A percentile compares a stretch with the other conserved stretches of the same genome.
phyloP scores from a whole-genome alignment of 129 eudicot species.

The Pulicaria dysenterica region DNA sequence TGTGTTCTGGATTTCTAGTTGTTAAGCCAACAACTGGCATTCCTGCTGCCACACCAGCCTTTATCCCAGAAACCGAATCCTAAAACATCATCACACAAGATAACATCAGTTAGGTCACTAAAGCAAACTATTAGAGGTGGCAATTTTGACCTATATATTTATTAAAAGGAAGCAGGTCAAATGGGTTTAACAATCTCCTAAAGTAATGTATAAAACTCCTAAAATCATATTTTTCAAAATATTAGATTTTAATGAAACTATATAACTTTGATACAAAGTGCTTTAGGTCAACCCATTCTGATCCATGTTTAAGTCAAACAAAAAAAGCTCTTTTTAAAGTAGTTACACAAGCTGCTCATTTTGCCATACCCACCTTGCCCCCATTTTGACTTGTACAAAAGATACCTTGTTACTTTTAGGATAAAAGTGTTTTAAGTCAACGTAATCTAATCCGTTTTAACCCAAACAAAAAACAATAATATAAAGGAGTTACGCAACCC shows the following conservation, averaged over 20 bases:
- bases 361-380: too few species aligned
- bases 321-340: too few species aligned
- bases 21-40: slow-evolving; percentile 77
- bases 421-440: not conserved
- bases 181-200: not conserved
- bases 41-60: slow-evolving; percentile 95
- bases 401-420: not conserved
- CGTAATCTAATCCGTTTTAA: not conserved
- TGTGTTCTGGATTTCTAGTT: slow-evolving; percentile 68
- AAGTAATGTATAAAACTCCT: slow-evolving; percentile 4
- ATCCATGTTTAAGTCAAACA: too few species aligned
- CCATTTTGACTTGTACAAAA: not conserved
- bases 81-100: slow-evolving; percentile 11
- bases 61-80: slow-evolving; percentile 94
- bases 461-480: not conserved
- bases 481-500: not conserved
- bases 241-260: not conserved
- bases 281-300: too few species aligned
- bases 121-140: not conserved
- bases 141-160: not conserved
- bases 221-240: not conserved
- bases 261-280: not conserved
- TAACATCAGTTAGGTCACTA: not conserved
- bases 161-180: not conserved
- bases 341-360: too few species aligned